These are phyloP conservation scores for Pleurotus tuoliensis DNA, from an alignment of 768 basidiomycete genomes.

Conservation along the genomic window DNA sequence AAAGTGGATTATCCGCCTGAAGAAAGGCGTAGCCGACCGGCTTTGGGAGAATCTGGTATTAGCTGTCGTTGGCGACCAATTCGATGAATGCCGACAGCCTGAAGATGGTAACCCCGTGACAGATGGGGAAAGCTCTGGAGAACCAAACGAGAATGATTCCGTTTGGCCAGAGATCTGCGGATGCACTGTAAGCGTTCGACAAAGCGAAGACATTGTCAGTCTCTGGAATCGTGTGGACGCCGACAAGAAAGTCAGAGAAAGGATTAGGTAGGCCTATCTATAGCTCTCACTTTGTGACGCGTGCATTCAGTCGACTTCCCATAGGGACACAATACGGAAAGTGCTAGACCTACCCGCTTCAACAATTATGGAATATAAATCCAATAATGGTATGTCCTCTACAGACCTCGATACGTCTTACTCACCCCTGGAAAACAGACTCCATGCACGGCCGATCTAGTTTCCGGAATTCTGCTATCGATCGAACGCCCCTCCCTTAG, in stretches of 20 bases:
- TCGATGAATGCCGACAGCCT: slow-evolving; percentile 60
- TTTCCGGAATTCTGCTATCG: slow-evolving; percentile 66
- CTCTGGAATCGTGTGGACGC: slow-evolving; percentile 87
- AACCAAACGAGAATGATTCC: slow-evolving; percentile 29
- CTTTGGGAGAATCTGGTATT: slow-evolving; percentile 89
- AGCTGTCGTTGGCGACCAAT: slow-evolving; percentile 87
- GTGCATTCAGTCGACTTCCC: neutral
- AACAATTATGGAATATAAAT: slow-evolving; percentile 93
- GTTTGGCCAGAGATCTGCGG: slow-evolving; percentile 85
- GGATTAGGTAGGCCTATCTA: slow-evolving; percentile 62
- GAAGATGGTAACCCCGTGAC: slow-evolving; percentile 21
- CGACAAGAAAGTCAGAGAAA: slow-evolving; percentile 72
- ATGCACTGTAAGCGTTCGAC: slow-evolving; percentile 90
- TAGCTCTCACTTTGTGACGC: neutral
- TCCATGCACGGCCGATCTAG: slow-evolving; percentile 88
- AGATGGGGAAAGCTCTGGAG: slow-evolving; percentile 30
- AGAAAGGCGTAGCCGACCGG: slow-evolving; percentile 87
- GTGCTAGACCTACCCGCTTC: slow-evolving; percentile 72
- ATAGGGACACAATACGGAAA: slow-evolving; percentile 74
- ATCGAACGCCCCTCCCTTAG: slow-evolving; percentile 33
- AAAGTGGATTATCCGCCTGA: slow-evolving; percentile 92
- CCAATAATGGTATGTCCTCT: slow-evolving; percentile 68
- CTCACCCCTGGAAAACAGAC: slow-evolving; percentile 38
- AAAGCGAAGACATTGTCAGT: slow-evolving; percentile 91
- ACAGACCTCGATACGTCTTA: slow-evolving; percentile 7